Conservation (phyloP, 176 grass and related monocot genomes). For the Rhynchospora tenuis region DNA sequence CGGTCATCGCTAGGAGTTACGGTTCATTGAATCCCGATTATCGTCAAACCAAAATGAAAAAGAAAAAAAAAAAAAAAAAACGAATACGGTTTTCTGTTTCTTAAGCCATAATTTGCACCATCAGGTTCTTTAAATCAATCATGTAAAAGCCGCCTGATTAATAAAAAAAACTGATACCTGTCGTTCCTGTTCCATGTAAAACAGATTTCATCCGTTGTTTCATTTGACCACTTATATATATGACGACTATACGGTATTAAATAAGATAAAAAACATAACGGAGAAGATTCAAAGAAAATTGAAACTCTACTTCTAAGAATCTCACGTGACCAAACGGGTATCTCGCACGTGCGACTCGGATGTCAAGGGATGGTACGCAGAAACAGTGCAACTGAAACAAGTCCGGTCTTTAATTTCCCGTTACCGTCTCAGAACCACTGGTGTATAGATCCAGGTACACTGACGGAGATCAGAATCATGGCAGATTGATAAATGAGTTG, state of each 20-base stretch:
- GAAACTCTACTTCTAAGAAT: neutral
- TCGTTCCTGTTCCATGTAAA: neutral
- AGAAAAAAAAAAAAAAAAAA: no score
- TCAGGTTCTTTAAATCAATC: neutral
- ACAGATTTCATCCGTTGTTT: neutral
- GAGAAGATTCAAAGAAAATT: neutral
- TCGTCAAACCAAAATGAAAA: no score
- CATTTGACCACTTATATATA: neutral
- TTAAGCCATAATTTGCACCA: constrained; percentile 12
- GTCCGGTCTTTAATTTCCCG: constrained; percentile 18
- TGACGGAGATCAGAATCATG: constrained; percentile 3
- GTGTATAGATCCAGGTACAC: constrained; percentile 9
- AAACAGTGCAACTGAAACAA: neutral
- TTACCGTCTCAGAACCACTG: neutral
- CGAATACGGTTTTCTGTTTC: neutral
- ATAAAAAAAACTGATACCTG: neutral
- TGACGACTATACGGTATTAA: neutral
- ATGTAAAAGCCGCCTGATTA: neutral
- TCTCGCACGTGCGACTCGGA: constrained; percentile 6
- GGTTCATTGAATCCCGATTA: no score
- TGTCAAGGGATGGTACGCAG: neutral
- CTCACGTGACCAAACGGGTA: neutral
- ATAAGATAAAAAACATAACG: neutral
- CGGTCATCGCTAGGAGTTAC: no score
- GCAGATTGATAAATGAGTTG: constrained; percentile 18